Conservation (phyloP, 2,329 filamentous ascomycete genomes). For the Stachybotrys echinatus region DNA sequence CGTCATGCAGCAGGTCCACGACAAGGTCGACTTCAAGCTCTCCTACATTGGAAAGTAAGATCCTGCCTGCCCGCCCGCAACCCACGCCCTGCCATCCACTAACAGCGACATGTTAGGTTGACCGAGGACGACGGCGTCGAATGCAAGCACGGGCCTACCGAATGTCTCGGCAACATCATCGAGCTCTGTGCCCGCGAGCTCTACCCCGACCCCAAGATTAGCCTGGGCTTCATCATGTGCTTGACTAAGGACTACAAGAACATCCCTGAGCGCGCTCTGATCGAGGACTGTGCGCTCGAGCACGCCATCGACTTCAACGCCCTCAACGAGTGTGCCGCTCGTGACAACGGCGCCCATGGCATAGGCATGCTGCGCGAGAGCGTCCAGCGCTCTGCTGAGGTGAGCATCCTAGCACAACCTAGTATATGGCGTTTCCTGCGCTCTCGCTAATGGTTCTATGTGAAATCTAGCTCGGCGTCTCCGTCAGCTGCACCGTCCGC, state of each 20-base stretch:
- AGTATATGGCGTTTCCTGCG: conserved; percentile 1
- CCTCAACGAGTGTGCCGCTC: conserved; percentile 76
- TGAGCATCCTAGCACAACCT: conserved; percentile 23
- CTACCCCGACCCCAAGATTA: conserved; percentile 80
- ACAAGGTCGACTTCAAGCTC: conserved; percentile 86
- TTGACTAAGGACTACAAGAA: conserved; percentile 67
- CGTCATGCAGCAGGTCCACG: conserved; percentile 72
- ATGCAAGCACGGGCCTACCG: conserved; percentile 83
- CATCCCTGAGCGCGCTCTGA: conserved; percentile 73
- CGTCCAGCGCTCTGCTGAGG: conserved; percentile 56
- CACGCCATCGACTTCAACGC: conserved; percentile 79
- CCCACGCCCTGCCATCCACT: not conserved
- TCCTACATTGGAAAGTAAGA: conserved; percentile 80
- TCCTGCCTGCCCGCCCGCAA: not conserved
- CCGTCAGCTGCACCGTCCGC: conserved; percentile 72
- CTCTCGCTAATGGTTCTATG: conserved; percentile 5
- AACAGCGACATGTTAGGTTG: conserved; percentile 37
- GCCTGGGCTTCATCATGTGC: conserved; percentile 91
- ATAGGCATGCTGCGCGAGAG: conserved; percentile 63
- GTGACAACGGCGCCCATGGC: conserved; percentile 68
- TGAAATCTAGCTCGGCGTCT: conserved; percentile 51
- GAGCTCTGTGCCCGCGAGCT: conserved; percentile 83
- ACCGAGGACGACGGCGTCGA: conserved; percentile 75
- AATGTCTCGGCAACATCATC: conserved; percentile 91
- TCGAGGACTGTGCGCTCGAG: conserved; percentile 85